Evolutionary conservation across 2,329 filamentous ascomycete genomes (phyloP).

Genomic region (Nemania sp.): DNA sequence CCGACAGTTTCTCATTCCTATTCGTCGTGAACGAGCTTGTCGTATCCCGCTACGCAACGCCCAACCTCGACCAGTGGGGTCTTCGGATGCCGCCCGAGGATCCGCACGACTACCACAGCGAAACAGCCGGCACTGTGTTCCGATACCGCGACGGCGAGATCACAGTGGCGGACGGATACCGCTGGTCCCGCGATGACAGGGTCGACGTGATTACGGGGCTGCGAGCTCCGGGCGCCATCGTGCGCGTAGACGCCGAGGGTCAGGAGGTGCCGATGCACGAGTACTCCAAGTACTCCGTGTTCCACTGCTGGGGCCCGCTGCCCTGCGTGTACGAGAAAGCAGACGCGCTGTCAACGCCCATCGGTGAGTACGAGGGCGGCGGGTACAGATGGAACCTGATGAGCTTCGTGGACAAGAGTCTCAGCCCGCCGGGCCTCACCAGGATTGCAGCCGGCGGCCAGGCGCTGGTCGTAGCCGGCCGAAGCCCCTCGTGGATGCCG

Average conservation of each 20-base stretch:
- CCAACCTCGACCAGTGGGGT: slow-evolving; percentile 16
- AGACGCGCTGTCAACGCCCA: slow-evolving; percentile 16
- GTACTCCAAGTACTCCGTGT: slow-evolving; percentile 22
- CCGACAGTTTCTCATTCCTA: slow-evolving; percentile 21
- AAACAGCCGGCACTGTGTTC: slow-evolving; percentile 7
- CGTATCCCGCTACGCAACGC: neutral
- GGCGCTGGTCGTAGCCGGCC: slow-evolving; percentile 11
- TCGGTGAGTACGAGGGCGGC: neutral
- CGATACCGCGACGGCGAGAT: slow-evolving; percentile 13
- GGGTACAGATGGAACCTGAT: slow-evolving; percentile 3
- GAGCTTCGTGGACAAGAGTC: slow-evolving; percentile 6
- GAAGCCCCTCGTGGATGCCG: slow-evolving; percentile 25
- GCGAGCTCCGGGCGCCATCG: neutral
- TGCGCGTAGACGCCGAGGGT: neutral
- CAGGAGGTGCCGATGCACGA: neutral
- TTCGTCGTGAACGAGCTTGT: slow-evolving; percentile 27
- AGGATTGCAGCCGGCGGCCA: slow-evolving; percentile 2
- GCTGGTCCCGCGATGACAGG: neutral
- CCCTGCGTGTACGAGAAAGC: slow-evolving; percentile 20
- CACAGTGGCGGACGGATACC: neutral
- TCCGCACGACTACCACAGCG: neutral
- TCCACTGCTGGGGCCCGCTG: slow-evolving; percentile 25
- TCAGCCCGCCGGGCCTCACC: slow-evolving; percentile 14
- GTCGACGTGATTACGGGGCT: neutral
- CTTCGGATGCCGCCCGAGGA: slow-evolving; percentile 6